Base-by-base conservation (phyloP, 2,329 filamentous ascomycete species). In the Colletotrichum plurivorum region DNA sequence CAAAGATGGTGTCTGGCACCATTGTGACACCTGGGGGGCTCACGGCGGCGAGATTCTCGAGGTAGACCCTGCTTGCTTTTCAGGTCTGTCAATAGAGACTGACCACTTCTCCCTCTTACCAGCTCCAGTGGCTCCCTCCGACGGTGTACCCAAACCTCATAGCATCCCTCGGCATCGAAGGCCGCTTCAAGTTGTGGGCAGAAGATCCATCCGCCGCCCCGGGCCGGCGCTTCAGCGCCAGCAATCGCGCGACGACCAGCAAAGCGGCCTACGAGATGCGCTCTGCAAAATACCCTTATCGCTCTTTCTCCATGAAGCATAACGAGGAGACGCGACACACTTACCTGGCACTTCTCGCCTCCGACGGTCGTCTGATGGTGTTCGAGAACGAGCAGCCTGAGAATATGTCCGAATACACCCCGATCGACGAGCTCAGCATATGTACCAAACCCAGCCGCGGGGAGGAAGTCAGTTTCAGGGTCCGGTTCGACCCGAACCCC, bases 91-190 rank as follows among this genome's bases (percentile, higher is more conserved):
- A 43, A 3, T 31, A 25, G 20, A 59, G 20, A 55, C 59, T 63
- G 22, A 66, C 52, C 13, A 16, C 16, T 16, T 15, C n/a, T 36
- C 60, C 52, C 72, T 70, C 67, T 45, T 10, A 54, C 56, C 76
- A 95, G 93, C 90, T 97, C 63, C 94, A 96, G 85, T 98, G 95
- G 95, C 93, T 97, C 66, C 94, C 94, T 1, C 93, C 94, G 0
- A 95, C 93, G 71, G 91, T 96, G 69, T 96, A 96, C 73, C 94
- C 89, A 45, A 90, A 96, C 77, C 89, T 97, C 75, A 85, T 98
- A 73, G 95, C 92, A 65, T 97, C 93, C 62, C 92, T 98, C 69
- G 94, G 93, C 71, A 93, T 95, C 76, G 95, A 98, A 75, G 94
- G 95, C 76, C 91, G 92, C 79, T 94, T 97, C 84, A 94, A 94